Evolutionary conservation across 2,329 filamentous ascomycete genomes (phyloP).

Genomic region (Penicillium nordicum): DNA sequence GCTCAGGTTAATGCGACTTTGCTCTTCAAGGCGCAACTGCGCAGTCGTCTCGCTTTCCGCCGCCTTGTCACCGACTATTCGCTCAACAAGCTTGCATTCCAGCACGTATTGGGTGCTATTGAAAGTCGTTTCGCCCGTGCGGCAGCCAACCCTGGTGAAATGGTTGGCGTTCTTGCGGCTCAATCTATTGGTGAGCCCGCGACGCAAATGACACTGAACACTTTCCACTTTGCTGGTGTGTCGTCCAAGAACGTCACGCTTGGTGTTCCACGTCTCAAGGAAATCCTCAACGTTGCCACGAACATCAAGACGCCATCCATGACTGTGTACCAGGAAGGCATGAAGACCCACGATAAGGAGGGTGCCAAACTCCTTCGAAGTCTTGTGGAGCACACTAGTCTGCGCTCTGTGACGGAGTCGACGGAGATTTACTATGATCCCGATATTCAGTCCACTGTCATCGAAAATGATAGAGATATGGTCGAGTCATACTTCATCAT

Average conservation of each 20-base stretch:
- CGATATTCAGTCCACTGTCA: conserved; percentile 78
- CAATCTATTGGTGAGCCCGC: conserved; percentile 98
- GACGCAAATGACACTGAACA: conserved; percentile 99
- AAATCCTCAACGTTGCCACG: conserved; percentile 95
- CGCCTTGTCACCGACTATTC: conserved; percentile 81
- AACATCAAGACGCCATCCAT: conserved; percentile 99
- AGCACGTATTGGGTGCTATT: conserved; percentile 86
- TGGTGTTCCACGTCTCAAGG: conserved; percentile 97
- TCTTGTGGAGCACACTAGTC: conserved; percentile 87
- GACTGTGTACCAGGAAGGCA: conserved; percentile 76
- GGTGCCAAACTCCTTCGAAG: conserved; percentile 82
- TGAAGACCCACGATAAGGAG: conserved; percentile 64
- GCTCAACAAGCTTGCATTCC: conserved; percentile 85
- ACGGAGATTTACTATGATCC: conserved; percentile 99
- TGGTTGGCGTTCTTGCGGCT: conserved; percentile 96
- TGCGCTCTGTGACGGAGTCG: conserved; percentile 83
- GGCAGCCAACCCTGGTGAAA: conserved; percentile 88
- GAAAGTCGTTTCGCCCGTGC: conserved; percentile 84
- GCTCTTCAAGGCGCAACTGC: conserved; percentile 86
- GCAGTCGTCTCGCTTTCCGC: conserved; percentile 89
- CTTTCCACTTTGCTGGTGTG: conserved; percentile 99
- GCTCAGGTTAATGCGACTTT: conserved; percentile 85
- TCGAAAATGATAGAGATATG: conserved; percentile 85
- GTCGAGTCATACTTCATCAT: conserved; percentile 96
- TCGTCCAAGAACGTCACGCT: conserved; percentile 99